Conservation (phyloP, 495 filamentous ascomycete genomes). For the Daldinia grandis region DNA sequence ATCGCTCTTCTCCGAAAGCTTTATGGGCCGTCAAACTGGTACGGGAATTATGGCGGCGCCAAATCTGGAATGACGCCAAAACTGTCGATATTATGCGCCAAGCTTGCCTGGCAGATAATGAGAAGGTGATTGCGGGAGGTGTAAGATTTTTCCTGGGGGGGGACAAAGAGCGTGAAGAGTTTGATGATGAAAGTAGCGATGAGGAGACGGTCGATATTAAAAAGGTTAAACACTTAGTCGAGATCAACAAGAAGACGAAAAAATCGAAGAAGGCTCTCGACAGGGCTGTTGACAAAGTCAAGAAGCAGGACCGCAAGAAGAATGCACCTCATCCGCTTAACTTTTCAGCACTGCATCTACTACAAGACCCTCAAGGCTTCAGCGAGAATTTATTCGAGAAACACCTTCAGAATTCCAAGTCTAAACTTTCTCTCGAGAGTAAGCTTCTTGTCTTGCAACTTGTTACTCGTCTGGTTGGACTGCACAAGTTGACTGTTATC, state of each 20-base stretch:
- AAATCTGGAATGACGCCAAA: conserved; percentile 88
- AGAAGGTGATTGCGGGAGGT: conserved; percentile 87
- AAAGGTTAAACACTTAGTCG: conserved; percentile 80
- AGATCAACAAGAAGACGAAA: conserved; percentile 94
- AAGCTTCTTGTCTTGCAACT: conserved; percentile 89
- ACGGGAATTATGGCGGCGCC: conserved; percentile 85
- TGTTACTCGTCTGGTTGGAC: conserved; percentile 86
- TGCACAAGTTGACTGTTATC: conserved; percentile 80
- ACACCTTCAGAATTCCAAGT: conserved; percentile 86
- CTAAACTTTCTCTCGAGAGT: conserved; percentile 87
- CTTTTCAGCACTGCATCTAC: conserved; percentile 92
- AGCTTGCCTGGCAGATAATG: conserved; percentile 80
- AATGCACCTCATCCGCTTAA: conserved; percentile 85
- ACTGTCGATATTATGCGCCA: conserved; percentile 96
- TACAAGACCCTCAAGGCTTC: conserved; percentile 96
- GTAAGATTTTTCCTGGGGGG: conserved; percentile 95
- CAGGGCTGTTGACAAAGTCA: conserved; percentile 78
- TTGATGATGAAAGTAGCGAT: conserved; percentile 87
- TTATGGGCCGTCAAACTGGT: conserved; percentile 95
- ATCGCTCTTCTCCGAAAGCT: conserved; percentile 82
- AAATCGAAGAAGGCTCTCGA: conserved; percentile 83
- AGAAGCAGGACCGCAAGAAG: conserved; percentile 86
- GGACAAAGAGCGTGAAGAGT: conserved; percentile 82
- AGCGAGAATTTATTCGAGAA: conserved; percentile 90
- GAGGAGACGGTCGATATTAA: conserved; percentile 80